Evolutionary conservation across 257 asterid species (phyloP), one percentile per base, ranked within the genome.

Genomic region (Verbena officinalis): DNA sequence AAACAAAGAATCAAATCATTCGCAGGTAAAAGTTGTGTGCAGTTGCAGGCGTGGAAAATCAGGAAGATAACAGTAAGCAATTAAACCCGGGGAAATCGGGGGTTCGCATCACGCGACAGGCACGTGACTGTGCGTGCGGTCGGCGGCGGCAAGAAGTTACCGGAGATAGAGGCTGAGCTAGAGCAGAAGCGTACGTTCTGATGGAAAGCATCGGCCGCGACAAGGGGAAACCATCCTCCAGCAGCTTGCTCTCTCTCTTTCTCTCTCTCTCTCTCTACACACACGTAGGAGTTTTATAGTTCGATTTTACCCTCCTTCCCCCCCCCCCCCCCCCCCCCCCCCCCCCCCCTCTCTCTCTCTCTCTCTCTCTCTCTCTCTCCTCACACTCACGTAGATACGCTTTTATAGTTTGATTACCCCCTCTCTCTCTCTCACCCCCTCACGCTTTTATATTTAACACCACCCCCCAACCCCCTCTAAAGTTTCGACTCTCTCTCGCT

Each of bases 71-170:
- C 3, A 66, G 33, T 5, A 57, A 12, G 33, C 33, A 27, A 27
- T 27, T 27, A 30, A 66, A 16, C 51, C 7, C 36, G n/a, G 13
- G 23, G 20, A 33, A 38, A 13, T 55, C 51, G 40, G 42, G 22
- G 46, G 14, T 5, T 63, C 17, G 16, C 40, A 34, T 42, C 34
- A 39, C 44, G 50, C 49, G n/a, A 14, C 30, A 10, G 27, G 23
- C 8, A 51, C 3, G 43, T 63, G 46, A 4, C 8, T 7, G 4
- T 8, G 60, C 7, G 27, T 9, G 38, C 10, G 3, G 44, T 19
- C 17, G 43, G 10, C 46, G 63, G 55, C 21, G 36, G 55, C 14
- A 69, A 71, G 40, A 30, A 64, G 31, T 64, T 71, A 71, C 76
- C 67, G 62, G 51, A 71, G 67, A 64, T 64, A 23, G 61, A 48